Base-by-base conservation (phyloP, 768 basidiomycete genomes). In the Termitomyces sp. region DNA sequence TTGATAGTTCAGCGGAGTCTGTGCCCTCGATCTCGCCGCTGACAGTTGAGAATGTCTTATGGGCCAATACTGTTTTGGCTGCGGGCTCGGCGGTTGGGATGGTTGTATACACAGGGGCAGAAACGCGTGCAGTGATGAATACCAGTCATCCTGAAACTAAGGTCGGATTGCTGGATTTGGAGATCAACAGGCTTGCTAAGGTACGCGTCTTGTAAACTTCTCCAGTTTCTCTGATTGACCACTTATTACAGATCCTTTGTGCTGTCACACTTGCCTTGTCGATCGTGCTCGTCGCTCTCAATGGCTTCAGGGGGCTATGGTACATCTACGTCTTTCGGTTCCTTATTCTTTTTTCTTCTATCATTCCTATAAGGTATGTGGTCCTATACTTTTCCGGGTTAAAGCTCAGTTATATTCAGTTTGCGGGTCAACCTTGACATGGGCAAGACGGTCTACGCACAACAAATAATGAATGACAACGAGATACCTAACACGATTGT, bases 371-470 rank as follows among this genome's bases (percentile, higher is more conserved):
- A 75, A 96, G 94, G 96, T 93, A 50, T 55, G 87, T 70, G 20
- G 47, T n/a, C n/a, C 13, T 14, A 0, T 12, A 53, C 9, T 22
- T 52, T 20, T 18, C 27, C n/a, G 43, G n/a, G 33, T 55, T 45
- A 27, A 32, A 3, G 9, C 12, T 39, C 64, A 18, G 55, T 36
- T 24, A 14, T 43, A 37, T 22, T 6, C 69, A 98, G 95, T 80
- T 77, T 99, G 55, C 91, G 97, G n/a, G 96, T 99, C 53, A 99
- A 99, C 65, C 82, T 99, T 53, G 97, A 99, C 71, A 98, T 99
- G 95, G 97, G 97, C 56, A 99, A 99, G 75, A 98, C 95, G 1
- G 91, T 98, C 43, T 99, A 99, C 65, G 95, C 93, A 0, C 88
- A 91, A 43, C 91, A 95, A 63, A 98, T 98, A 56, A 94, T 95